phyloP scores from a whole-genome alignment of 2,329 filamentous ascomycete genomes.

The Aspergillus piperis region DNA sequence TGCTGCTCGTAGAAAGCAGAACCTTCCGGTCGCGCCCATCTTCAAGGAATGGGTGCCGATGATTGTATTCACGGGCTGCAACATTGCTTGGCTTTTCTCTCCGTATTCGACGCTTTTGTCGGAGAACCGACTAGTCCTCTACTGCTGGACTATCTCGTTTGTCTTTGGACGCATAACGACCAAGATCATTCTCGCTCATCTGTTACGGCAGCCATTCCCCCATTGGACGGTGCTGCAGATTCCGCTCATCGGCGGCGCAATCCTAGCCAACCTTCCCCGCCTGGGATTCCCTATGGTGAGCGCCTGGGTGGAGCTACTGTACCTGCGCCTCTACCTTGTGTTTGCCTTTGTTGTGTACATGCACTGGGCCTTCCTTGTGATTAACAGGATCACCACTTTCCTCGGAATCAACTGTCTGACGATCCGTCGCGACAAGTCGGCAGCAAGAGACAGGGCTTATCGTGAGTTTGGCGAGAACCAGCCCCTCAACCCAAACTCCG shows the following conservation, averaged over 20 bases:
- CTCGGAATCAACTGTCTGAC: conserved; percentile 94
- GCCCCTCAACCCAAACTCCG: conserved; percentile 10
- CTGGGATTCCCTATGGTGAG: conserved; percentile 70
- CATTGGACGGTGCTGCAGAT: conserved; percentile 93
- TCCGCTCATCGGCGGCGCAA: conserved; percentile 80
- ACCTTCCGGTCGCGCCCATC: conserved; percentile 74
- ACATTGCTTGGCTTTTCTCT: conserved; percentile 83
- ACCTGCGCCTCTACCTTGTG: conserved; percentile 80
- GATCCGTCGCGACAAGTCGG: conserved; percentile 55
- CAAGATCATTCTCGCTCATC: conserved; percentile 96
- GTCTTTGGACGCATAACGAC: conserved; percentile 98
- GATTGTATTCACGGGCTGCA: conserved; percentile 72
- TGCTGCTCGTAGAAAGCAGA: conserved; percentile 69
- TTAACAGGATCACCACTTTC: conserved; percentile 86
- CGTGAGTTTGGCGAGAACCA: conserved; percentile 35
- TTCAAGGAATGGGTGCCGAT: conserved; percentile 96
- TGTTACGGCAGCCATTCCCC: conserved; percentile 90
- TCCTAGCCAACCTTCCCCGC: conserved; percentile 78
- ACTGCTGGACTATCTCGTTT: conserved; percentile 92
- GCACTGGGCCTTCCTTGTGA: conserved; percentile 88
- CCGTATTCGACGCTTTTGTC: conserved; percentile 78
- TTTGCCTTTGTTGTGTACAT: conserved; percentile 87
- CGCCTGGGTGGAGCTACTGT: conserved; percentile 69
- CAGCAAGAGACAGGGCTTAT: conserved; percentile 38
- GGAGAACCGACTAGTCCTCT: conserved; percentile 86